phyloP scores from a whole-genome alignment of 768 basidiomycete genomes.

The Pleurotus tuber-regium region DNA sequence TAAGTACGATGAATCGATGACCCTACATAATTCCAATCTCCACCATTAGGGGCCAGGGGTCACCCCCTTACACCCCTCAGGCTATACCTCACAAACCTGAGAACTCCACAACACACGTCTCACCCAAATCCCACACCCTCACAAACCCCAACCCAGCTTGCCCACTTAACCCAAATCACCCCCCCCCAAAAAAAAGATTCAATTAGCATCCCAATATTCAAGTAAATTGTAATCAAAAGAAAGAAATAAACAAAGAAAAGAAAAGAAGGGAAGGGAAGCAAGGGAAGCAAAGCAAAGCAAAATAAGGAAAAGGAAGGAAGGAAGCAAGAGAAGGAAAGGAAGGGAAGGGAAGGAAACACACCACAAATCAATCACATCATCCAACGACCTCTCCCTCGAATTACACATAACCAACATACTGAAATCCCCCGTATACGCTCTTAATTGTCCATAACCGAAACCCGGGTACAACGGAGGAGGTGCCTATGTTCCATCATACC shows the following conservation, averaged over 20 bases:
- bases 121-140: slow-evolving; percentile 4
- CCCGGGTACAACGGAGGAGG: neutral
- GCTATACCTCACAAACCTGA: neutral
- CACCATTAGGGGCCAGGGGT: too few species aligned
- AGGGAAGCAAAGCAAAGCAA: too few species aligned
- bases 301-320: neutral
- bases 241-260: too few species aligned
- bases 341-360: neutral
- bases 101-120: slow-evolving; percentile 7
- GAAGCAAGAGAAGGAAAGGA: neutral
- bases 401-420: slow-evolving; percentile 4
- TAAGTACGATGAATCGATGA: too few species aligned
- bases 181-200: too few species aligned
- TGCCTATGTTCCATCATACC: too few species aligned
- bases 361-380: slow-evolving; percentile 1
- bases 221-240: too few species aligned
- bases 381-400: neutral
- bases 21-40: too few species aligned
- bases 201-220: too few species aligned
- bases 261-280: too few species aligned
- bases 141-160: slow-evolving; percentile 2
- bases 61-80: too few species aligned
- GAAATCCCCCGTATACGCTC: slow-evolving; percentile 1
- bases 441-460: neutral
- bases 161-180: too few species aligned